Base-by-base conservation (phyloP, 1,284 basidiomycete species). In the Ustilago xerochloae region DNA sequence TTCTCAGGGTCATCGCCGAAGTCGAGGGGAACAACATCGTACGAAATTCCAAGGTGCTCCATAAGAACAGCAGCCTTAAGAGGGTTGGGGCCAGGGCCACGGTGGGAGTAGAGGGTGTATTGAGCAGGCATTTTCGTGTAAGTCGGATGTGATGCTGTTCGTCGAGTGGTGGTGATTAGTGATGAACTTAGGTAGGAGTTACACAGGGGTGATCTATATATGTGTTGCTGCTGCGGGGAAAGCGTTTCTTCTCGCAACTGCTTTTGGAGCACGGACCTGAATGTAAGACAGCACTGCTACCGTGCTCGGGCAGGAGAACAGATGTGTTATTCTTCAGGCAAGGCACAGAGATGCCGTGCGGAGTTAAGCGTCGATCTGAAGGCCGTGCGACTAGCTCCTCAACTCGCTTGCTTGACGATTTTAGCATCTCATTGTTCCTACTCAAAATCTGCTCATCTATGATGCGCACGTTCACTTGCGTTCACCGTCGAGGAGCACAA, bases 21-120 rank as follows among this genome's bases (percentile, higher is more conserved):
- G 41, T 66, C 74, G 32, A 80, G 66, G 2, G 66, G 49, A 10
- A 76, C 62, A 13, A 78, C 65, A 6, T 81, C 75, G 63, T 81
- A 82, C 0, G 56, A 50, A 22, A 80, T 38, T 43, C 78, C 78
- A 24, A 82, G 77, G 26, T 73, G 59, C 74, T 82, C 80, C 49
- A 82, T 55, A 13, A 81, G 51, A 20, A 77, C 63, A 16, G 77
- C 80, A 1, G 60, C 61, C 70, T 82, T 82, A 57, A 75, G 66
- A 0, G 80, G 80, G 64, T 81, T 82, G 10, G 80, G 79, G 15
- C 78, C 80, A 26, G 64, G 57, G 36, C 77, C 78, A 16, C 47
- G 60, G 64, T 80, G 78, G 6, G 74, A 67, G 60, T 80, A 80
- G 24, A 80, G 70, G n/a, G 78, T 80, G 74, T 78, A 80, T 35